phyloP scores from a whole-genome alignment of 139 green algal genomes.

The Coelastrella sp. region DNA sequence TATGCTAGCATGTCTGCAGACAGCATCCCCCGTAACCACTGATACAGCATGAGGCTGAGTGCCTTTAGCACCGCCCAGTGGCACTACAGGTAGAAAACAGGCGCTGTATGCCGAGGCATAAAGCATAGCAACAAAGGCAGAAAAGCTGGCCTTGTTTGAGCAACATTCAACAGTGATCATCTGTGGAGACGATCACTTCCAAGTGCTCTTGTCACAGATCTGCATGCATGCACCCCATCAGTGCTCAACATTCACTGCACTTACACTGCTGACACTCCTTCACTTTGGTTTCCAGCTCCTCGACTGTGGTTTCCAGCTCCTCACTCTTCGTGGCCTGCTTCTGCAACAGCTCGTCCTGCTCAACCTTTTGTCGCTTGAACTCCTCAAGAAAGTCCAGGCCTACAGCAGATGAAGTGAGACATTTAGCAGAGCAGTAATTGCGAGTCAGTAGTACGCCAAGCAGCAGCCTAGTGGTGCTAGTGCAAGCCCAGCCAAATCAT shows the following conservation, averaged over 20 bases:
- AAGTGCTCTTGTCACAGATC: neutral
- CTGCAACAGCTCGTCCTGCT: neutral
- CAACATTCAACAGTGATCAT: neutral
- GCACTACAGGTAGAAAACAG: neutral
- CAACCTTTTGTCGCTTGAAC: neutral
- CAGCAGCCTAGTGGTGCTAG: neutral
- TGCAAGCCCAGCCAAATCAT: neutral
- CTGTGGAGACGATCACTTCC: neutral
- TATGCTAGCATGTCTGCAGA: neutral
- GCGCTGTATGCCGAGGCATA: neutral
- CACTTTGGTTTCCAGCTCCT: neutral
- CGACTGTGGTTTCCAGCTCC: too few relatives aligned
- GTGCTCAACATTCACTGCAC: neutral
- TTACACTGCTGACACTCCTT: neutral
- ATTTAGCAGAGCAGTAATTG: neutral
- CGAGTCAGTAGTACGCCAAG: neutral
- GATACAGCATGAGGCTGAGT: neutral
- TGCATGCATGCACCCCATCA: neutral
- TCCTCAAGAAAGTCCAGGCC: neutral
- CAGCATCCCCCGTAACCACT: neutral
- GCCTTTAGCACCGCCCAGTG: neutral
- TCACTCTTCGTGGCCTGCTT: too few relatives aligned
- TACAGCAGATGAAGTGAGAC: neutral
- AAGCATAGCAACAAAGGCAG: neutral
- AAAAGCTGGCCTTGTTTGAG: neutral